Conservation (phyloP, 495 filamentous ascomycete species). For the Penicillium paxilli region DNA sequence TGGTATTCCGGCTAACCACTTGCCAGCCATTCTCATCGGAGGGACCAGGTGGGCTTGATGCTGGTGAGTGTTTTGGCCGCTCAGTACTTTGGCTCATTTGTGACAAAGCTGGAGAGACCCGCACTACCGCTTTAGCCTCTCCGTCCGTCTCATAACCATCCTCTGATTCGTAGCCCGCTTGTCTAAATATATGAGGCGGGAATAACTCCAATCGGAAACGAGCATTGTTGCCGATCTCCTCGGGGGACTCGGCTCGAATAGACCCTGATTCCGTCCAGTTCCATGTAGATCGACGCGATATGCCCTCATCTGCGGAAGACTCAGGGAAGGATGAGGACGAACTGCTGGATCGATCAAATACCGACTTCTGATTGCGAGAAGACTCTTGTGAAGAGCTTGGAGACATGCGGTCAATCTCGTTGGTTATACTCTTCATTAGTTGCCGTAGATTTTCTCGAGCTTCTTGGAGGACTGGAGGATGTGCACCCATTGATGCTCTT, state of each 20-base stretch:
- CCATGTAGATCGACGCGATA: slow-evolving; percentile 35
- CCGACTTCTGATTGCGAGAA: slow-evolving; percentile 56
- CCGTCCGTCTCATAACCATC: slow-evolving; percentile 46
- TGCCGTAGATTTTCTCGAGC: slow-evolving; percentile 48
- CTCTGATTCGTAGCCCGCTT: slow-evolving; percentile 34
- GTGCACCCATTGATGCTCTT: slow-evolving; percentile 30
- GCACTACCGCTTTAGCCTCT: slow-evolving; percentile 25
- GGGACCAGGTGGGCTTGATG: slow-evolving; percentile 25
- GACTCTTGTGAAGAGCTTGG: slow-evolving; percentile 51
- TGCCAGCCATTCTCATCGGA: slow-evolving; percentile 40
- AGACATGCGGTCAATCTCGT: slow-evolving; percentile 56
- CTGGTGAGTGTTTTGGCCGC: slow-evolving; percentile 25
- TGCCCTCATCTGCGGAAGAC: slow-evolving; percentile 36
- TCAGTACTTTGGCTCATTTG: slow-evolving; percentile 36
- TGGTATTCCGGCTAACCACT: slow-evolving; percentile 31
- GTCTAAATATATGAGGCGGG: slow-evolving; percentile 38
- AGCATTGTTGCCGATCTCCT: slow-evolving; percentile 26
- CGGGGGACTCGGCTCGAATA: slow-evolving; percentile 33
- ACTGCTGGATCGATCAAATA: slow-evolving; percentile 73
- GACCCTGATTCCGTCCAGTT: slow-evolving; percentile 31
- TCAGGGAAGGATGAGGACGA: slow-evolving; percentile 52
- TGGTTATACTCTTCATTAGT: slow-evolving; percentile 52
- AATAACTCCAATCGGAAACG: slow-evolving; percentile 35
- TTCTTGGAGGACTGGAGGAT: slow-evolving; percentile 27
- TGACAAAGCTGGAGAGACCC: slow-evolving; percentile 34